Percentiles rank a stretch among this genome's conserved stretches.
These are phyloP conservation scores for Citrus mangshanensis DNA, from an alignment of 345 rosid genomes.

Conservation along the genomic window DNA sequence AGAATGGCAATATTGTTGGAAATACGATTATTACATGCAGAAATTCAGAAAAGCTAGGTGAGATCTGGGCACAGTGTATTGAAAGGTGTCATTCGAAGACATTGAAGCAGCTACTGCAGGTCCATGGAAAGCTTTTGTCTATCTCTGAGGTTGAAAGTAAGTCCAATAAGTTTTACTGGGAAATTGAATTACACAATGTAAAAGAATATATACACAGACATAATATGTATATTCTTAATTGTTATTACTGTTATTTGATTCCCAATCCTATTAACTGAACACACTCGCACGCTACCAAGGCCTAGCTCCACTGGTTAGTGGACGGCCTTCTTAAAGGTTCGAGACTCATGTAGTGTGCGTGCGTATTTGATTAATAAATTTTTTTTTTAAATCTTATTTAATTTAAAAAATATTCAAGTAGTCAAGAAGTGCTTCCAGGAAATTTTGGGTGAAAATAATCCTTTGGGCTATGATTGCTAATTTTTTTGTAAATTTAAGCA, in stretches of 20 bases:
- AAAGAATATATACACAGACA: neutral
- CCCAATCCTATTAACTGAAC: neutral
- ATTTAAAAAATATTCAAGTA: neutral
- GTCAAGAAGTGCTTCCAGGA: neutral
- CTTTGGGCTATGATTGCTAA: neutral
- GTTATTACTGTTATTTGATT: neutral
- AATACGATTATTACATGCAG: constrained; percentile 39
- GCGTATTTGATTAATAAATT: too few species aligned
- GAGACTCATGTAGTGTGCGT: neutral
- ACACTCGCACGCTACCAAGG: too few species aligned
- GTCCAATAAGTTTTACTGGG: constrained; percentile 3
- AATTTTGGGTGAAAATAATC: neutral
- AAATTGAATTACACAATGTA: neutral
- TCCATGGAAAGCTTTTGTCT: constrained; percentile 80
- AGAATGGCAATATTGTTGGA: constrained; percentile 35
- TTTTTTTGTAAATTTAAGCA: neutral
- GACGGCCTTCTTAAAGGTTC: too few species aligned
- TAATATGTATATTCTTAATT: neutral
- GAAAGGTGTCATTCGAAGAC: constrained; percentile 91
- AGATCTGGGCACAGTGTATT: constrained; percentile 78
- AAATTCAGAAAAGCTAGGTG: constrained; percentile 59
- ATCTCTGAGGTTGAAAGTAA: constrained; percentile 81
- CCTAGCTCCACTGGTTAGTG: too few species aligned
- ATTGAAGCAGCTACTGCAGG: constrained; percentile 70
- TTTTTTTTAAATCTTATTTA: too few species aligned